Conservation (phyloP, 495 filamentous ascomycete species). For the Massariosphaeria phaeospora region DNA sequence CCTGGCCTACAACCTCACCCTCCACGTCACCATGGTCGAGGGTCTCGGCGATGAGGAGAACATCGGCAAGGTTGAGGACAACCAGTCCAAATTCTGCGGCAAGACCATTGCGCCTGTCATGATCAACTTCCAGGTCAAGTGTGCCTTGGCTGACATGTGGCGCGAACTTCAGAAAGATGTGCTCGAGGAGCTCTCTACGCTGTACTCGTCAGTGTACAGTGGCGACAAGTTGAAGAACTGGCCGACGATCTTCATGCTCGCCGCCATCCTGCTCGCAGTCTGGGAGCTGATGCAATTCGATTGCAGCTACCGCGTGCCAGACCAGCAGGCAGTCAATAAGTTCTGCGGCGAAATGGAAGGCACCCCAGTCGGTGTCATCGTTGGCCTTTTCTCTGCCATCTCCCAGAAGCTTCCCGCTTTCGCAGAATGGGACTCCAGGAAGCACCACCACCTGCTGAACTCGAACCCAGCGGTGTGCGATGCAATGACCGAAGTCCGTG, state of each 20-base stretch:
- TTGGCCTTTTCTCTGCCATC: constrained; percentile 90
- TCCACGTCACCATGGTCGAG: constrained; percentile 87
- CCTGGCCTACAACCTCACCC: constrained; percentile 85
- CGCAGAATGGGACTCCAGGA: constrained; percentile 82
- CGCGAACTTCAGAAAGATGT: constrained; percentile 91
- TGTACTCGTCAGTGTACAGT: constrained; percentile 90
- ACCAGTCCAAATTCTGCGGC: constrained; percentile 72
- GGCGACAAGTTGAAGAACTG: constrained; percentile 93
- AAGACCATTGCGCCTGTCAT: constrained; percentile 89
- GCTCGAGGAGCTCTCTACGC: constrained; percentile 78
- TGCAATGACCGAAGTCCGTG: constrained; percentile 86
- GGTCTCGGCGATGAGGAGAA: constrained; percentile 72
- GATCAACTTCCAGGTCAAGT: constrained; percentile 99
- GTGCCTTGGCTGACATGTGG: constrained; percentile 91
- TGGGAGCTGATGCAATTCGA: constrained; percentile 99
- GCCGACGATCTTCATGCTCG: constrained; percentile 94
- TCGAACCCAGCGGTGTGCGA: constrained; percentile 87
- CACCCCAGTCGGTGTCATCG: constrained; percentile 87
- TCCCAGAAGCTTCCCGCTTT: constrained; percentile 88
- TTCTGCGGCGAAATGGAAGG: constrained; percentile 95
- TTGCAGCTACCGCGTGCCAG: constrained; percentile 83
- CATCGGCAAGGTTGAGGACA: constrained; percentile 72
- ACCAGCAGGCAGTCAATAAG: constrained; percentile 74
- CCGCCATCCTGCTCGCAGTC: constrained; percentile 79
- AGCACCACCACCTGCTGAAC: constrained; percentile 79